A percentile compares a stretch with the other conserved stretches of the same genome.
phyloP scores from a whole-genome alignment of 257 asterid genomes.

The Ilex asprella region DNA sequence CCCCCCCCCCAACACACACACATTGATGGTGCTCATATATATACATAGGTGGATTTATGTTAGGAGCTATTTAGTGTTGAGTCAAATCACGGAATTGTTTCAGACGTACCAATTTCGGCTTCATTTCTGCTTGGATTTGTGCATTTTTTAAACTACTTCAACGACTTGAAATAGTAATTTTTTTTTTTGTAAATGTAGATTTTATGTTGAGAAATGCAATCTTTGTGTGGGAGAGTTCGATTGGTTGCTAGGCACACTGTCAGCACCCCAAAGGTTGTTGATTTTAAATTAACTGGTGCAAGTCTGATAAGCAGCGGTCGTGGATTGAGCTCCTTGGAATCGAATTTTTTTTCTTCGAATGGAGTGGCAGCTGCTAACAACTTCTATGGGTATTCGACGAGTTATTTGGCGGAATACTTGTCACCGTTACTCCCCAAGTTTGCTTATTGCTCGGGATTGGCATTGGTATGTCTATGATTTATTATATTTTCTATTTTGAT shows the following conservation, averaged over 20 bases:
- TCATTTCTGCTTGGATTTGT: neutral
- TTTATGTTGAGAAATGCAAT: neutral
- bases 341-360: neutral
- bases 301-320: neutral
- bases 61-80: neutral
- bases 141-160: neutral
- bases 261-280: neutral
- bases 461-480: neutral
- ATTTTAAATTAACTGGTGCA: neutral
- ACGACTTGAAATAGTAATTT: neutral
- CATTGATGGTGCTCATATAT: too few species aligned
- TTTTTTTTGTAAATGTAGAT: neutral
- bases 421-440: neutral
- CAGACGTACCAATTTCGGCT: neutral
- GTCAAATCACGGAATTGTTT: too few species aligned
- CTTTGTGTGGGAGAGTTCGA: neutral
- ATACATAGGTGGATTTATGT: neutral
- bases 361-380: neutral
- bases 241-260: neutral
- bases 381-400: neutral
- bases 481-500: neutral
- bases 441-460: neutral
- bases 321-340: neutral
- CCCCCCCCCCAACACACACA: neutral
- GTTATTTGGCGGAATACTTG: neutral